phyloP scores from a whole-genome alignment of 495 filamentous ascomycete species.

The Xylaria telfairii region DNA sequence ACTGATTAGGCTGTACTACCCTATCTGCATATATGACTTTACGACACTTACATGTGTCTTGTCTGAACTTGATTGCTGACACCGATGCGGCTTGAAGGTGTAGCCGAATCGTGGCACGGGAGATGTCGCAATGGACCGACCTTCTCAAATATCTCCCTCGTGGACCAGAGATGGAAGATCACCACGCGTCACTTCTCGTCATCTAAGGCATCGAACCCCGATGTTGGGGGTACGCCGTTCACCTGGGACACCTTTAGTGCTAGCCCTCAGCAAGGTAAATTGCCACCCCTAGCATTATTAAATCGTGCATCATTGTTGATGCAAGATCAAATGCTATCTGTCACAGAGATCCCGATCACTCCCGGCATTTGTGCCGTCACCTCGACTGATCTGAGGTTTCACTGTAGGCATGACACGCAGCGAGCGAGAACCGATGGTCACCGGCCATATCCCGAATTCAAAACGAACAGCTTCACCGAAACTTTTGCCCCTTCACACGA shows the following conservation, averaged over 20 bases:
- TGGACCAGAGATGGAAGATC: neutral
- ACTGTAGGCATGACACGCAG: neutral
- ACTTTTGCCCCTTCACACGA: neutral
- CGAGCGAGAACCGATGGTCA: neutral
- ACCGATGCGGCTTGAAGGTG: neutral
- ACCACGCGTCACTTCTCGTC: neutral
- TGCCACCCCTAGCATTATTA: neutral
- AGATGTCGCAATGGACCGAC: neutral
- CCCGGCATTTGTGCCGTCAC: slow-evolving; percentile 7
- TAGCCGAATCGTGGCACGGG: neutral
- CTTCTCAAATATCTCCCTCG: neutral
- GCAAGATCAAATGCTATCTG: slow-evolving; percentile 17
- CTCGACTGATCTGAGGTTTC: neutral
- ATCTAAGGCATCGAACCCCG: slow-evolving; percentile 1
- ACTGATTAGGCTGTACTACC: slow-evolving; percentile 11
- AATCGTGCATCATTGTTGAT: slow-evolving; percentile 10
- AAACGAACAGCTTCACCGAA: neutral
- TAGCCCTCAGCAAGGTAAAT: neutral
- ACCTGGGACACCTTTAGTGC: neutral
- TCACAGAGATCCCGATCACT: slow-evolving; percentile 8
- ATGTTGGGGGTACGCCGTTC: slow-evolving; percentile 12
- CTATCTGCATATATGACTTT: neutral
- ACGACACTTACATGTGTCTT: slow-evolving; percentile 3
- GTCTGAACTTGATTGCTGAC: slow-evolving; percentile 13
- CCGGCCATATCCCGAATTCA: slow-evolving; percentile 3